Base-by-base conservation (phyloP, 2,329 filamentous ascomycete species). In the Fusarium sterilihyphosum region DNA sequence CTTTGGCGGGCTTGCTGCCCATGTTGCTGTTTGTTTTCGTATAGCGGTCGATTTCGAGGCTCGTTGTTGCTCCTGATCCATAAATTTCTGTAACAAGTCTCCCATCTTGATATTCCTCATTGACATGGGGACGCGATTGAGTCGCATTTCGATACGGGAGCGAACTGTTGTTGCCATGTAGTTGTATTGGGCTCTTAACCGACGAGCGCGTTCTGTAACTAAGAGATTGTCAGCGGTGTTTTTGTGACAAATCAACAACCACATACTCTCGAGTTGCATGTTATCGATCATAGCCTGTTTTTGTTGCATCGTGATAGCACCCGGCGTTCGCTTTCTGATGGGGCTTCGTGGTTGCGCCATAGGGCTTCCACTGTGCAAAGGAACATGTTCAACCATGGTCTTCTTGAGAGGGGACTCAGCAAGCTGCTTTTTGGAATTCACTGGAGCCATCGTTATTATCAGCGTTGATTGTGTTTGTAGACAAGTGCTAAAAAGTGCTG, bases 201-300 rank as follows among this genome's bases (percentile, higher is more conserved):
- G 95, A 77, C 96, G 91, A 71, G 94, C 94, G 81, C 95, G 91
- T 84, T 97, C 93, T 24, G 94, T 95, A 75, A 98, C 95, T 98
- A 76, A 40, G 61, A 56, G 61, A 56, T 54, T 8, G 62, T 79
- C 56, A 79, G 74, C 70, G 44, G 68, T 59, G 65, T 33, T 40
- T 31, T 59, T 43, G n/a, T 54, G 33, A 38, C 63, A 67, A 78
- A 72, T 46, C 38, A 13, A 47, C 18, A 11, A 20, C 31, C 31
- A 31, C 91, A 72, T 88, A 97, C 95, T 90, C 83, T 98, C 95
- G 46, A 98, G 87, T 80, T 97, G 94, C 44, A 98, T 84, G 78
- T 98, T 97, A 79, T 98, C 94, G 67, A 98, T 92, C 59, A 98
- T 85, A 17, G 93, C 92, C 82, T 96, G 93, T 83, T 97, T 98